Evolutionary conservation across 192 early-diverging fungal species (phyloP), one percentile per base, ranked within the genome.

Genomic region (Powellomyces hirtus): DNA sequence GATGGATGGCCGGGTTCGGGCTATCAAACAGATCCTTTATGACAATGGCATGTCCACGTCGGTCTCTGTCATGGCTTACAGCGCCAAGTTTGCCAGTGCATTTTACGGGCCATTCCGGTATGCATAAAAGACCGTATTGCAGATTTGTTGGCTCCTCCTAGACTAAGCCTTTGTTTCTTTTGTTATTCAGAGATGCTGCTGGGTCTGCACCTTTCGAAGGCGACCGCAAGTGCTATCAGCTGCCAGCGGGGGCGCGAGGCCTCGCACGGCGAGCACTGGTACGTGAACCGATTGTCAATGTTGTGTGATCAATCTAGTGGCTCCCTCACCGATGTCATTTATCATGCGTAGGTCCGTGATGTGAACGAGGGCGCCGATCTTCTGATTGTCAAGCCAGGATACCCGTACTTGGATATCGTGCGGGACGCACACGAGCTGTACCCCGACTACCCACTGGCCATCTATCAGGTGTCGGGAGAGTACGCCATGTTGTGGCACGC

Each of bases 71-170:
- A 97, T 99, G 92, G 85, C 87, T n/a, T 99, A 99, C 75, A 88
- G 90, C 50, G 97, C 97, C 34, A 99, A 99, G 77, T 99, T 95
- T 77, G 92, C 97, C 29, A 90, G 89, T 35, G 85, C 81, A 1
- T 96, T 97, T 75, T 99, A 99, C 75, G 97, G 97, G 0, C 97
- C 97, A 0, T 99, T 99, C 87, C 86, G 96, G n/a, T n/a, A 79
- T 84, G 52, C 22, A n/a, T n/a, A n/a, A n/a, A n/a, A n/a, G n/a
- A n/a, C n/a, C n/a, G n/a, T n/a, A n/a, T n/a, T n/a, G n/a, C n/a
- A n/a, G n/a, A n/a, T n/a, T 11, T 44, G 11, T 44, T 44, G 42
- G 62, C 16, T 66, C 27, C 10, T 40, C 10, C 11, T 59, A 13
- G 0, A 14, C 49, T 18, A 22, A 24, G 11, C 8, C 35, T n/a